A percentile compares a stretch with the other conserved stretches of the same genome.
Evolutionary conservation across 2,329 filamentous ascomycete genomes (phyloP).

Genomic region (Colletotrichum eleusines): DNA sequence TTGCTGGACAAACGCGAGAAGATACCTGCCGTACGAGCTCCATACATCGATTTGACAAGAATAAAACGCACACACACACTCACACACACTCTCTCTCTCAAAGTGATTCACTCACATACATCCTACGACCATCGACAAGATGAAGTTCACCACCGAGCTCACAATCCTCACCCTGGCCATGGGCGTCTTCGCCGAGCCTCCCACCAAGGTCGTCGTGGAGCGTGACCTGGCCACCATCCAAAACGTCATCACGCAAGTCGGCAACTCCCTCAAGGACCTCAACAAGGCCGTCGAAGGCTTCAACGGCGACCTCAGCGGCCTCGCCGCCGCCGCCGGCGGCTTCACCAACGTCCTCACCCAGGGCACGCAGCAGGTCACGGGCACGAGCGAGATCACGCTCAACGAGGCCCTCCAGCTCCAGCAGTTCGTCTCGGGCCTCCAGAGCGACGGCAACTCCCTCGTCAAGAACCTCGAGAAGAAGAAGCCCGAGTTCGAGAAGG

Average conservation of each 20-base stretch:
- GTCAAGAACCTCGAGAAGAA: slow-evolving; percentile 45
- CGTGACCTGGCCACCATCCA: slow-evolving; percentile 41
- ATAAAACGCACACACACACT: background rate
- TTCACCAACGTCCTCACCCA: slow-evolving; percentile 43
- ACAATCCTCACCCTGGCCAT: slow-evolving; percentile 38
- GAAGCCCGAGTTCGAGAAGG: slow-evolving; percentile 47
- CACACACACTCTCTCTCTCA: background rate
- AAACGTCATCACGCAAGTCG: slow-evolving; percentile 40
- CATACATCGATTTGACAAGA: slow-evolving; percentile 7
- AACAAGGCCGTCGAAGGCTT: slow-evolving; percentile 45
- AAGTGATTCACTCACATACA: background rate
- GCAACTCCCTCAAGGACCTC: slow-evolving; percentile 42
- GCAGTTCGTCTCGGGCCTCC: slow-evolving; percentile 43
- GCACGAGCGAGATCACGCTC: slow-evolving; percentile 41
- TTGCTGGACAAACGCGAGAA: slow-evolving; percentile 38
- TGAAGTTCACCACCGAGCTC: slow-evolving; percentile 44
- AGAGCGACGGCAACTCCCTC: slow-evolving; percentile 46
- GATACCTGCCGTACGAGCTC: slow-evolving; percentile 2
- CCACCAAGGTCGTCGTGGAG: slow-evolving; percentile 34
- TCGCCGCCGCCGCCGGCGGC: slow-evolving; percentile 44
- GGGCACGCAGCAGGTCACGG: slow-evolving; percentile 37
- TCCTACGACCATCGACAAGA: slow-evolving; percentile 20
- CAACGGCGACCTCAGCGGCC: slow-evolving; percentile 42
- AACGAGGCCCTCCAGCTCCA: slow-evolving; percentile 42
- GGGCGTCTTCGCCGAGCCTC: slow-evolving; percentile 41